A percentile compares a stretch with the other conserved stretches of the same genome.
These are phyloP conservation scores for Dendrobium nobile DNA, from an alignment of 106 monocot genomes.

Conservation along the genomic window DNA sequence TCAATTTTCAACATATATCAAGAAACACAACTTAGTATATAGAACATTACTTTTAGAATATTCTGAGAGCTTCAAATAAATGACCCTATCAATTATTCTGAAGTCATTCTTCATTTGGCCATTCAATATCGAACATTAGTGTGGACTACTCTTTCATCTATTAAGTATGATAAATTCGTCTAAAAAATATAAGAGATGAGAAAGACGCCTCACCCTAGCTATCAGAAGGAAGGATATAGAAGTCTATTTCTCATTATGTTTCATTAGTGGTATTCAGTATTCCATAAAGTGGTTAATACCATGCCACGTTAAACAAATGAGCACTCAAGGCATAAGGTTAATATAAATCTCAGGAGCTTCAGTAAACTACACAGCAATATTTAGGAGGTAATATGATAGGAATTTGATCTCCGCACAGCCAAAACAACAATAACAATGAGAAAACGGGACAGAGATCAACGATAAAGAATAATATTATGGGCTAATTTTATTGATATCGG, in stretches of 20 bases:
- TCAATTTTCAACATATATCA: neutral
- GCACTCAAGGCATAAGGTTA: neutral
- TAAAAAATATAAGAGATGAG: neutral
- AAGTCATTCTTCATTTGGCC: no score
- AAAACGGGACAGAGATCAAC: no score
- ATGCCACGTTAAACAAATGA: neutral
- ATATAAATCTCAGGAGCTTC: neutral
- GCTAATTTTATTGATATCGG: no score
- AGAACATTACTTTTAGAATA: neutral
- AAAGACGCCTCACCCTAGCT: neutral
- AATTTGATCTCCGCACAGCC: no score
- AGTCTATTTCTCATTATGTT: neutral
- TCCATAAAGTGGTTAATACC: neutral
- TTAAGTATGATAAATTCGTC: neutral
- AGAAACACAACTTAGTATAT: neutral
- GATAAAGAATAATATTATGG: no score
- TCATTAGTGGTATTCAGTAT: neutral
- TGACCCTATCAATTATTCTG: neutral
- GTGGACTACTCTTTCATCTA: no score
- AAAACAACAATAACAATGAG: no score
- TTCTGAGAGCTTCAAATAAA: neutral
- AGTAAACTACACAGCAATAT: neutral
- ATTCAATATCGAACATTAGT: no score
- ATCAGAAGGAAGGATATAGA: neutral
- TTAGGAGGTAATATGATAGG: neutral